Conservation (phyloP, 2,329 filamentous ascomycete genomes). For the Sordariomycetes sp. region DNA sequence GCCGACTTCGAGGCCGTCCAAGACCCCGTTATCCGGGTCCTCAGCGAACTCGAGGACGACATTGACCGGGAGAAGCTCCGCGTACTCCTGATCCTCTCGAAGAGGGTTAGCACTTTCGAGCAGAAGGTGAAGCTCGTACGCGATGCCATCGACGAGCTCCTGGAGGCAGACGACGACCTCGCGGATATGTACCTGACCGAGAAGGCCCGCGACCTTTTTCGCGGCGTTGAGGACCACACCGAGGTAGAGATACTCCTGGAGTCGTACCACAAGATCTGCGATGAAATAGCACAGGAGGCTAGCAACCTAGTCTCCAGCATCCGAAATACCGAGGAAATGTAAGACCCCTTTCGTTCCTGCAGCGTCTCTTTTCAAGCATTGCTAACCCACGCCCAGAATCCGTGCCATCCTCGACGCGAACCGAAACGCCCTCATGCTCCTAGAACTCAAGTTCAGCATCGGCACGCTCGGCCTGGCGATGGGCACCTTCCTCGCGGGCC, state of each 20-base stretch:
- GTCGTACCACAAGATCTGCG: conserved; percentile 94
- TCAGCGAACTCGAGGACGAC: conserved; percentile 88
- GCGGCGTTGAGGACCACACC: conserved; percentile 79
- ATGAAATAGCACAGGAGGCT: conserved; percentile 94
- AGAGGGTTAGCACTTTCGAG: conserved; percentile 92
- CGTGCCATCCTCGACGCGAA: conserved; percentile 97
- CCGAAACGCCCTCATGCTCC: conserved; percentile 93
- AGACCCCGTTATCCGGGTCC: conserved; percentile 80
- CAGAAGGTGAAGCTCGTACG: conserved; percentile 91
- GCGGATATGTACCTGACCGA: conserved; percentile 93
- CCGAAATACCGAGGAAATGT: conserved; percentile 98
- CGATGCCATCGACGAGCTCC: conserved; percentile 86
- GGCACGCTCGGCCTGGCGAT: conserved; percentile 89
- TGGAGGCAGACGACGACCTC: conserved; percentile 93
- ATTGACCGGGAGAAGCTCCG: conserved; percentile 92
- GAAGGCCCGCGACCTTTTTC: conserved; percentile 61
- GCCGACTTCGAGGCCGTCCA: conserved; percentile 90
- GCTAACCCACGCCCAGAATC: conserved; percentile 43
- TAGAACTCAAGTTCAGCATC: conserved; percentile 93
- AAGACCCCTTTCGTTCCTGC: conserved; percentile 23
- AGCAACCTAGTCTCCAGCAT: conserved; percentile 90
- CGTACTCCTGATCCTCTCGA: conserved; percentile 84
- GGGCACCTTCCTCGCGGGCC: conserved; percentile 89
- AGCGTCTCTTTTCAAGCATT: not conserved
- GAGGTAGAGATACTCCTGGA: conserved; percentile 96